Base-by-base conservation (phyloP, 2,329 filamentous ascomycete species). In the Penicillium freii region DNA sequence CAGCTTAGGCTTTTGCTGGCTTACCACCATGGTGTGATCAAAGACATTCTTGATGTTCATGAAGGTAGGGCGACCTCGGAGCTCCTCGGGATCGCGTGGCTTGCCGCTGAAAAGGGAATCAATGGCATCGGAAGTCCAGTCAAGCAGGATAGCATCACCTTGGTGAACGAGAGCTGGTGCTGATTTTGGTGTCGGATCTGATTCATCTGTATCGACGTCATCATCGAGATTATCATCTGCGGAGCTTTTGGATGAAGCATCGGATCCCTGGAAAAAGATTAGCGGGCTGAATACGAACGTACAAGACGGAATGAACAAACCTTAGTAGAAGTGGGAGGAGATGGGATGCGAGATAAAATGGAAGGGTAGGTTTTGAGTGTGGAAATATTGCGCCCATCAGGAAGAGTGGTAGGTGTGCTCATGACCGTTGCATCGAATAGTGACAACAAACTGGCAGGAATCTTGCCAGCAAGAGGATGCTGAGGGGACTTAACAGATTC, bases 121-220 rank as follows among this genome's bases (percentile, higher is more conserved):
- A 71, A 85, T 89, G 6, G 86, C 87, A 8, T 87, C 81, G 8
- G 85, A 78, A 43, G 80, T 84, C 92, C 93, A 99, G 66, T 97
- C 92, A 11, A 97, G 83, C 6, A 97, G 80, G 47, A 99, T 86
- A 25, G 85, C 90, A 73, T 99, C 94, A 50, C 90, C 88, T 27
- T 93, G 83, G 36, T 89, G 85, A 63, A 97, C 83, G 40, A 96
- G 78, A 0, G 88, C 67, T 61, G 52, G 43, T 58, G 52, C 57
- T 33, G 62, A 21, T 51, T 58, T 25, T 48, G 43, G 11, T 47
- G 54, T 36, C n/a, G 15, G 2, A 9, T 60, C 55, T 39, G 66
- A 65, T 21, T 62, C 61, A 47, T 75, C 73, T 5, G 70, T 70
- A 21, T 73, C 70, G 21, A 62, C 67, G 33, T 69, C 71, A 4